Evolutionary conservation across 2,329 filamentous ascomycete species (phyloP).

Genomic region (Pezicula rhizophila): DNA sequence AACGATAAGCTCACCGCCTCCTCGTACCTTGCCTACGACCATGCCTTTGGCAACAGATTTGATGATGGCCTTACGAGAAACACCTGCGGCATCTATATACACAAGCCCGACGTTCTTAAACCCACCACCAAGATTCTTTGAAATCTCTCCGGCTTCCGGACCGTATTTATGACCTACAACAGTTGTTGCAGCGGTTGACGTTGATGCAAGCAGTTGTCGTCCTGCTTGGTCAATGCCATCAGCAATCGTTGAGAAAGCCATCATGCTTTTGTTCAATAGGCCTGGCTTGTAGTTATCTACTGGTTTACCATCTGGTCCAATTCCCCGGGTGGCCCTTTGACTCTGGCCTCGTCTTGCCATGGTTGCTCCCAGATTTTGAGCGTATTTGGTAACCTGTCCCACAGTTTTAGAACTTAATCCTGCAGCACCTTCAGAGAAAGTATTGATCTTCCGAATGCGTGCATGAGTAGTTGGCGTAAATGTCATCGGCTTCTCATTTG

Average conservation of each 20-base stretch:
- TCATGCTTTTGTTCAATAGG: conserved; percentile 89
- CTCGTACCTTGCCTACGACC: conserved; percentile 75
- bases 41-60: conserved; percentile 97
- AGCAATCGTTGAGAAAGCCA: conserved; percentile 90
- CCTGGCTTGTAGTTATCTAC: conserved; percentile 73
- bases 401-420: conserved; percentile 80
- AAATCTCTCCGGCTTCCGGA: conserved; percentile 72
- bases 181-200: conserved; percentile 72
- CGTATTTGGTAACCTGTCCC: conserved; percentile 73
- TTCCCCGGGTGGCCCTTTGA: conserved; percentile 51
- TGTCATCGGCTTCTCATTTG: conserved; percentile 72
- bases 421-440: conserved; percentile 74
- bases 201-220: conserved; percentile 67
- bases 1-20: conserved; percentile 67
- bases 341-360: conserved; percentile 57
- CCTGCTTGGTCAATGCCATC: conserved; percentile 90
- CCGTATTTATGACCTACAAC: conserved; percentile 90
- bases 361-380: conserved; percentile 82
- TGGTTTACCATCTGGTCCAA: conserved; percentile 62
- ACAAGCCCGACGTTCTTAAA: conserved; percentile 96
- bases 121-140: conserved; percentile 70
- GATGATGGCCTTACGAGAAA: conserved; percentile 80
- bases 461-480: conserved; percentile 82
- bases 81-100: conserved; percentile 93
- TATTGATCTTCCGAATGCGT: conserved; percentile 82